Evolutionary conservation across 768 basidiomycete species (phyloP).

Genomic region (Suillus plorans): DNA sequence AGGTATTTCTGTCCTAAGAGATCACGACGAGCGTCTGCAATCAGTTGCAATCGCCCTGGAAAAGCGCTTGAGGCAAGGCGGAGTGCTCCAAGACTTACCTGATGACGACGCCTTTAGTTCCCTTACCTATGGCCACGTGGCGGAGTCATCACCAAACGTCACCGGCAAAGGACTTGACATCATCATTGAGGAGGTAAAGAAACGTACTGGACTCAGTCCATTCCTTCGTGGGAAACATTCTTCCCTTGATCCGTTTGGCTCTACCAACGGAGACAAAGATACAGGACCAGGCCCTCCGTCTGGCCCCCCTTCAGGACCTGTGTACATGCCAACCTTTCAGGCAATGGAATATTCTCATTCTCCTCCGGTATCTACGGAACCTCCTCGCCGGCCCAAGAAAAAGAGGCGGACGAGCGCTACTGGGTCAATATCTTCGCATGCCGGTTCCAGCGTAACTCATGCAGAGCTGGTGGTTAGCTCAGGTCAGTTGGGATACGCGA

Average conservation of each 20-base stretch:
- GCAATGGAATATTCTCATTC: conserved; percentile 38
- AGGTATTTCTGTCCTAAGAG: conserved; percentile 46
- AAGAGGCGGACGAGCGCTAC: conserved; percentile 36
- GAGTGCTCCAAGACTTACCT: conserved; percentile 28
- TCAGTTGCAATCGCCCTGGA: conserved; percentile 42
- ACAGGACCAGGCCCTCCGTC: conserved; percentile 28
- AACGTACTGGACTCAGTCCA: conserved; percentile 44
- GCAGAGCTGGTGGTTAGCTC: background rate
- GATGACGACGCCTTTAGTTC: conserved; percentile 19
- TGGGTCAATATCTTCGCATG: conserved; percentile 35
- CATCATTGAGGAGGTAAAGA: conserved; percentile 49
- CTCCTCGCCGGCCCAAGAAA: conserved; percentile 33
- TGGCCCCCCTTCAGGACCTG: conserved; percentile 24
- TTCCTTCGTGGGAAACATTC: conserved; percentile 53
- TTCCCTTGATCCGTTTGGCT: conserved; percentile 49
- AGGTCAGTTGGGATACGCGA: conserved; percentile 5
- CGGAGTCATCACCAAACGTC: conserved; percentile 38
- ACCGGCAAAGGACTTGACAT: conserved; percentile 51
- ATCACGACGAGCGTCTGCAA: conserved; percentile 39
- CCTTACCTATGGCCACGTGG: conserved; percentile 20
- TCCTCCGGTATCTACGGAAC: conserved; percentile 33
- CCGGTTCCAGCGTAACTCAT: conserved; percentile 22
- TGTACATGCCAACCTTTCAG: conserved; percentile 42
- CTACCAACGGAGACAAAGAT: conserved; percentile 36
- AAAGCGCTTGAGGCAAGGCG: conserved; percentile 37